Conservation (phyloP, 805 yeast species). For the Yamadazyma kitorensis region DNA sequence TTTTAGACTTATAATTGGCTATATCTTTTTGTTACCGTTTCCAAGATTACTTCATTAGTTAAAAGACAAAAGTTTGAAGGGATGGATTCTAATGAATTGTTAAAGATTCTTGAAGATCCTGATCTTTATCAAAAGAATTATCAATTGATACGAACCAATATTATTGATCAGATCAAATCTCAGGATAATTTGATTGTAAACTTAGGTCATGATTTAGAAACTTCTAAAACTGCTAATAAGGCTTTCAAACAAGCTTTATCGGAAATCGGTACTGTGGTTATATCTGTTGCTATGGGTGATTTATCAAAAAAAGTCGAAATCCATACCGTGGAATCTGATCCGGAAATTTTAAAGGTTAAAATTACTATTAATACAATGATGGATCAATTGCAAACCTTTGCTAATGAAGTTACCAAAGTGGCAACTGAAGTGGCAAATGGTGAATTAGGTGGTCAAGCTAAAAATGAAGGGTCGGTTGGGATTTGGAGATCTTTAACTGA, state of each 20-base stretch:
- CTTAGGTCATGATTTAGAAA: slow-evolving; percentile 29
- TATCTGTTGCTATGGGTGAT: slow-evolving; percentile 88
- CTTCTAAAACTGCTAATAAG: slow-evolving; percentile 53
- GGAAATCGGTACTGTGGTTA: slow-evolving; percentile 83
- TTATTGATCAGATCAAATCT: slow-evolving; percentile 24
- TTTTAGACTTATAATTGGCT: too few relatives aligned
- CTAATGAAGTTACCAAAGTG: slow-evolving; percentile 77
- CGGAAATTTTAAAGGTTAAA: slow-evolving; percentile 77
- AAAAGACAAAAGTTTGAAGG: slow-evolving; percentile 14
- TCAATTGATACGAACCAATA: slow-evolving; percentile 28
- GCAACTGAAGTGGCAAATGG: slow-evolving; percentile 92
- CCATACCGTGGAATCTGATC: slow-evolving; percentile 69
- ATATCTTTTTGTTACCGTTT: too few relatives aligned
- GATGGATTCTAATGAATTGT: slow-evolving; percentile 32
- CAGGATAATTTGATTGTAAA: slow-evolving; percentile 28
- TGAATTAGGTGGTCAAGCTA: slow-evolving; percentile 85
- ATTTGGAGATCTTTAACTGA: slow-evolving; percentile 84
- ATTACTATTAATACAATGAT: slow-evolving; percentile 84
- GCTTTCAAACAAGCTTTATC: slow-evolving; percentile 70
- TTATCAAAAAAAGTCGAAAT: slow-evolving; percentile 75
- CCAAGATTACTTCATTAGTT: slow-evolving; percentile 17
- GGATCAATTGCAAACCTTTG: slow-evolving; percentile 80
- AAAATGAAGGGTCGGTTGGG: slow-evolving; percentile 80
- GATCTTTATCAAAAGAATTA: slow-evolving; percentile 25
- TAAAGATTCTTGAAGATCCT: slow-evolving; percentile 40